Conservation (phyloP, 768 basidiomycete genomes). For the Russula sp. region DNA sequence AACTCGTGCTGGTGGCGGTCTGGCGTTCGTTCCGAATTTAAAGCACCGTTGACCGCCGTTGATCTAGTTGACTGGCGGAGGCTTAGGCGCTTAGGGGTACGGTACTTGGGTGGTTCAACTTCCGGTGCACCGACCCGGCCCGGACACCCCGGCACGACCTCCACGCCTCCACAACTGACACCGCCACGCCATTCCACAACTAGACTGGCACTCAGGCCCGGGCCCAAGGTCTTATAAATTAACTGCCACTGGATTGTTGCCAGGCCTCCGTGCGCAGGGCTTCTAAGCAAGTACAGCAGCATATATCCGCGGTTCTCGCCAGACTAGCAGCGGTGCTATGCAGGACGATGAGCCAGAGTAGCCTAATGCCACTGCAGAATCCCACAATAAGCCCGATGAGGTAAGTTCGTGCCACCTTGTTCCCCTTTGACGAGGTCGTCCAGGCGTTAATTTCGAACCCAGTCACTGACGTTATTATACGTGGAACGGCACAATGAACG, state of each 20-base stretch:
- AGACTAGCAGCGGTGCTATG: background rate
- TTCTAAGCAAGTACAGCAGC: background rate
- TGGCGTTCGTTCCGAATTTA: background rate
- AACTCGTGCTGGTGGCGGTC: background rate
- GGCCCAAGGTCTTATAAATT: no score
- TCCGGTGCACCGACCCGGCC: background rate
- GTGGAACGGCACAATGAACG: background rate
- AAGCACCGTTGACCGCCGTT: no score
- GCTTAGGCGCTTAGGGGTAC: no score
- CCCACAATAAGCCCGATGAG: background rate
- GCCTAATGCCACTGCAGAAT: background rate
- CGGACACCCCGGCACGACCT: background rate
- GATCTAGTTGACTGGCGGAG: no score
- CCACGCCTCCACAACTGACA: background rate
- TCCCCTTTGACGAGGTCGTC: background rate
- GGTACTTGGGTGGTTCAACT: background rate
- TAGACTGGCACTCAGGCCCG: no score
- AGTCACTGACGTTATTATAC: background rate
- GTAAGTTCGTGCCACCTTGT: background rate
- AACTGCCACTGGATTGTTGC: no score
- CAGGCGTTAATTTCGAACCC: conserved; percentile 2
- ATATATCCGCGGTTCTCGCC: background rate
- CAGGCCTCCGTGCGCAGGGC: background rate
- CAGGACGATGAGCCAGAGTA: background rate
- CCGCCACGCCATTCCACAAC: background rate